These are phyloP conservation scores for Cryphonectria japonica DNA, from an alignment of 2,329 filamentous ascomycete genomes.

Conservation along the genomic window DNA sequence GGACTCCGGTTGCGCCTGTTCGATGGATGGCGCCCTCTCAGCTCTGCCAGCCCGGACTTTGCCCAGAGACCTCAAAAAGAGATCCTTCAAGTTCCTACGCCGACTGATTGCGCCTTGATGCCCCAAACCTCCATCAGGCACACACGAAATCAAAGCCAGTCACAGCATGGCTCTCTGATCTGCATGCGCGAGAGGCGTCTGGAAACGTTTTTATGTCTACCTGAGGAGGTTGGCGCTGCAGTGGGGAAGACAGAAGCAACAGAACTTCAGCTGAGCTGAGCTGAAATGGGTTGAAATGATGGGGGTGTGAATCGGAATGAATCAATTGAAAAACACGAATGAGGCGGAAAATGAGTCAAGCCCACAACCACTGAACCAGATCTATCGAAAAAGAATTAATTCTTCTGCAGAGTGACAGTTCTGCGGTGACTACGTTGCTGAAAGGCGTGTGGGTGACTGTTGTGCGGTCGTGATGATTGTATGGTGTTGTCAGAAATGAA, in stretches of 20 bases:
- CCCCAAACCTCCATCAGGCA: slow-evolving; percentile 30
- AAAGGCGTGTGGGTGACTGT: slow-evolving; percentile 5
- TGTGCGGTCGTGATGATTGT: slow-evolving; percentile 5
- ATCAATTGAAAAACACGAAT: slow-evolving; percentile 24
- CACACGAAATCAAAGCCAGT: slow-evolving; percentile 24
- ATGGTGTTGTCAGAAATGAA: slow-evolving; percentile 8
- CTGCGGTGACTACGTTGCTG: slow-evolving; percentile 21
- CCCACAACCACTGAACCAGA: slow-evolving; percentile 11
- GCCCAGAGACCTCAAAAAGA: slow-evolving; percentile 8
- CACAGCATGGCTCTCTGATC: slow-evolving; percentile 26
- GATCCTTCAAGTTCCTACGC: slow-evolving; percentile 27
- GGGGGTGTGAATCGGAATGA: not conserved
- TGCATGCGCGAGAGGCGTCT: slow-evolving; percentile 18
- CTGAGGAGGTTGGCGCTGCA: slow-evolving; percentile 24
- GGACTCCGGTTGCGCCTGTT: slow-evolving; percentile 11
- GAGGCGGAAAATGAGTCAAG: slow-evolving; percentile 7
- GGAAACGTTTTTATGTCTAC: slow-evolving; percentile 27
- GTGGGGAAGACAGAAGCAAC: slow-evolving; percentile 13
- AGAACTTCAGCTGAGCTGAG: slow-evolving; percentile 6
- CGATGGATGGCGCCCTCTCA: slow-evolving; percentile 9
- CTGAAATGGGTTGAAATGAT: slow-evolving; percentile 10
- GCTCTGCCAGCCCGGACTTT: slow-evolving; percentile 7
- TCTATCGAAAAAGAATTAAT: slow-evolving; percentile 16
- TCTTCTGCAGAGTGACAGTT: slow-evolving; percentile 13
- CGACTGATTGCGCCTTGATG: slow-evolving; percentile 23